These are phyloP conservation scores for Aspergillus awamori DNA, from an alignment of 2,329 filamentous ascomycete species.

Conservation along the genomic window DNA sequence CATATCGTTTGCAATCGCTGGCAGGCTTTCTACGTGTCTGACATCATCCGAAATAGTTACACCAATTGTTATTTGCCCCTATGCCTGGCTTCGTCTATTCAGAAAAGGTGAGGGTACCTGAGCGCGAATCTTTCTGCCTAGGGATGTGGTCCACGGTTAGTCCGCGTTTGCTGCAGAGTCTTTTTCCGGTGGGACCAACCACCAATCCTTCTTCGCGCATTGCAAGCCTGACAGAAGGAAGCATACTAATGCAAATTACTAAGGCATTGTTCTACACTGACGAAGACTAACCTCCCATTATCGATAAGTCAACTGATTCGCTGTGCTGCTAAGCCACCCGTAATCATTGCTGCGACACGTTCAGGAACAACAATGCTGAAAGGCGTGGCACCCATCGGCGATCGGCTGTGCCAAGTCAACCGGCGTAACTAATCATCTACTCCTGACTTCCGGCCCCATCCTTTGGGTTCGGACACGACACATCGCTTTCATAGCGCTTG, in stretches of 20 bases:
- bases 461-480: neutral
- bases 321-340: neutral
- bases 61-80: neutral
- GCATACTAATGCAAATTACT: neutral
- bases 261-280: neutral
- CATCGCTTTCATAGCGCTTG: neutral
- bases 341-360: neutral
- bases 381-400: neutral
- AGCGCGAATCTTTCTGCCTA: slow-evolving; percentile 1
- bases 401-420: neutral
- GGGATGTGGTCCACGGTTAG: neutral
- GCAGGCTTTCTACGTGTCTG: neutral
- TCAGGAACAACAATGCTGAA: neutral
- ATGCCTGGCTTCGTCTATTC: neutral
- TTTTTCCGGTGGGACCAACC: neutral
- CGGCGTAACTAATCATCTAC: neutral
- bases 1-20: neutral
- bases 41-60: neutral
- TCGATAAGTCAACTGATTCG: neutral
- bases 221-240: neutral
- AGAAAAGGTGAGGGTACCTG: neutral
- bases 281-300: neutral
- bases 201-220: neutral
- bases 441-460: neutral
- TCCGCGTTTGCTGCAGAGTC: neutral